Conservation (phyloP, 352 stramenopile species). For the Pythium coloratum region DNA sequence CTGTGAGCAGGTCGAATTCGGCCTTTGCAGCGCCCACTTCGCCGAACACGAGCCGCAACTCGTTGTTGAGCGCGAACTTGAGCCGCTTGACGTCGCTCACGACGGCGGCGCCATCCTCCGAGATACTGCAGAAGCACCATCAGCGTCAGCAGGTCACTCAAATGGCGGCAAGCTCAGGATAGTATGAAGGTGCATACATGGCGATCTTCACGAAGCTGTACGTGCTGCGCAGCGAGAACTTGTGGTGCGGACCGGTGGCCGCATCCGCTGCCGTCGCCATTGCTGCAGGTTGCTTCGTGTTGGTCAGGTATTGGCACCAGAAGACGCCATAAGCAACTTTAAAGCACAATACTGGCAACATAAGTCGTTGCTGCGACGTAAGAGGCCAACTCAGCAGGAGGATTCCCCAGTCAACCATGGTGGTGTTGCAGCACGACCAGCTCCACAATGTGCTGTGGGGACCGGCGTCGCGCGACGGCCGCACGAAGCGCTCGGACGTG, state of each 20-base stretch:
- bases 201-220: slow-evolving; percentile 61
- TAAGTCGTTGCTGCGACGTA: background rate
- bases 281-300: background rate
- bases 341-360: slow-evolving; percentile 6
- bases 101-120: slow-evolving; percentile 39
- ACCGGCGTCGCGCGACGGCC: slow-evolving; percentile 37
- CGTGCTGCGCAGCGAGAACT: slow-evolving; percentile 61
- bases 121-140: slow-evolving; percentile 35
- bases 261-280: slow-evolving; percentile 10
- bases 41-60: slow-evolving; percentile 66
- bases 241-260: slow-evolving; percentile 49
- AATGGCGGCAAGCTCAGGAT: background rate
- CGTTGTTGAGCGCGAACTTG: slow-evolving; percentile 75
- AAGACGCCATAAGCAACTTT: slow-evolving; percentile 3
- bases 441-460: slow-evolving; percentile 68
- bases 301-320: background rate
- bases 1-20: slow-evolving; percentile 67
- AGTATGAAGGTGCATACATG: slow-evolving; percentile 43
- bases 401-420: slow-evolving; percentile 35
- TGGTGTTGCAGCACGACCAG: slow-evolving; percentile 61
- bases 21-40: slow-evolving; percentile 56
- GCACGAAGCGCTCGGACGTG: slow-evolving; percentile 41
- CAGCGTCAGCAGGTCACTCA: background rate
- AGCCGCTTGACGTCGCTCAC: slow-evolving; percentile 60
- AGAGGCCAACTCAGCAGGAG: background rate